Evolutionary conservation across 2,329 filamentous ascomycete species (phyloP), one percentile per base, ranked within the genome.

Genomic region (Scedosporium minutisporum): DNA sequence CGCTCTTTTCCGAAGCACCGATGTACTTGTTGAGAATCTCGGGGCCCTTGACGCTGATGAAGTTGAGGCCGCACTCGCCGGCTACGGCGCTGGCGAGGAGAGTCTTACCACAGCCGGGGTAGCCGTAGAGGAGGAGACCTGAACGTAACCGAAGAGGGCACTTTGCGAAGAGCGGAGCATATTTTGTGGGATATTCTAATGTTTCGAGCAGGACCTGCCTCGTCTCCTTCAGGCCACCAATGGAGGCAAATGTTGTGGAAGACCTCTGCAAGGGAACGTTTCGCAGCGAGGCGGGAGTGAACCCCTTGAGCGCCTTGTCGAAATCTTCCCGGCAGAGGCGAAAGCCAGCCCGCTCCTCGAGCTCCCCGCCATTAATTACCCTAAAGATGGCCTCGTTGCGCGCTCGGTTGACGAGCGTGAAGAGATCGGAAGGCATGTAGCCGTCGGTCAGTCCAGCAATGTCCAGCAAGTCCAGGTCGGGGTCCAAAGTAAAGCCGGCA

Each of bases 1-100:
- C 93, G 65, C 87, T 92, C 80, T 99, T 99, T 71, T 99, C 95
- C 29, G 90, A 96, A 0, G 95, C 95, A 71, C 95, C 95, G 64
- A 99, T 99, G 74, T 99, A 99, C 76, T 99, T 99, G 80, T 99
- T 99, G 62, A 99, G 78, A 64, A 99, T 97, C 74, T 99, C 96
- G 0, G 95, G 95, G 0, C 95, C 95, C 77, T 99, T 99, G 70
- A 99, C 95, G 48, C 88, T 93, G 74, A 99, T 99, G 75, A 99
- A 99, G 75, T 99, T 99, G 65, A 99, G 86, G 0, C 93, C 93
- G 70, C 93, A 97, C 77, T 99, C 95, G 63, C 93, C 93, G 12
- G 96, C 95, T n/a, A 99, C 93, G 0, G 95, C 95, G 63, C 91
- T 96, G 21, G 96, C 95, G 9, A 99, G 85, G 7, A 99, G 82